A percentile compares a stretch with the other conserved stretches of the same genome.
Evolutionary conservation across 306 rosid genomes (phyloP).

Genomic region (Fragaria ananassa): DNA sequence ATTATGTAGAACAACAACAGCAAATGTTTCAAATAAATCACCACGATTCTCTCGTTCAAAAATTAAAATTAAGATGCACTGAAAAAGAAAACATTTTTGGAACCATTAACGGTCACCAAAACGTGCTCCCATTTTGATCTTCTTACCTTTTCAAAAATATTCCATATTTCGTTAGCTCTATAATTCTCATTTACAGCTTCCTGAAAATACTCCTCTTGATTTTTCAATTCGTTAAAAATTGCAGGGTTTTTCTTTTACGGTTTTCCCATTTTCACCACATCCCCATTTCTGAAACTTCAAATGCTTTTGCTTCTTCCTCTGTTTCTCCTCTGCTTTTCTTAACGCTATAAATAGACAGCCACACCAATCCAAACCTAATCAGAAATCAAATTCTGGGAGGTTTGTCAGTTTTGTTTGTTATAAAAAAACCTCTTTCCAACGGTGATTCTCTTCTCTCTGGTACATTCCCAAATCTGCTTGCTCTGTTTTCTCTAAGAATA

Average conservation of each 20-base stretch:
- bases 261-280: background rate
- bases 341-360: background rate
- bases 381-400: background rate
- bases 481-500: background rate
- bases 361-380: background rate
- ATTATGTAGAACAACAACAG: background rate
- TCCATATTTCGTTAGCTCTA: background rate
- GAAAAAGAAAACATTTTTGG: background rate
- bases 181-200: background rate
- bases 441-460: background rate
- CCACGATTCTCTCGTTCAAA: background rate
- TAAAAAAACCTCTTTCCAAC: background rate
- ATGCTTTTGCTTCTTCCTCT: background rate
- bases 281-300: background rate
- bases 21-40: background rate
- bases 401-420: background rate
- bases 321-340: constrained; percentile 1
- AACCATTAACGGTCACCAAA: background rate
- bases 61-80: background rate
- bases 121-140: background rate
- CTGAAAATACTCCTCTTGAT: background rate
- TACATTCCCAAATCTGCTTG: background rate
- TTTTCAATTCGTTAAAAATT: background rate
- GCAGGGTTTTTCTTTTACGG: constrained; percentile 2
- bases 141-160: background rate